Evolutionary conservation across 495 filamentous ascomycete genomes (phyloP), one percentile per base, ranked within the genome.

Genomic region (Aspergillus sclerotiicarbonarius): DNA sequence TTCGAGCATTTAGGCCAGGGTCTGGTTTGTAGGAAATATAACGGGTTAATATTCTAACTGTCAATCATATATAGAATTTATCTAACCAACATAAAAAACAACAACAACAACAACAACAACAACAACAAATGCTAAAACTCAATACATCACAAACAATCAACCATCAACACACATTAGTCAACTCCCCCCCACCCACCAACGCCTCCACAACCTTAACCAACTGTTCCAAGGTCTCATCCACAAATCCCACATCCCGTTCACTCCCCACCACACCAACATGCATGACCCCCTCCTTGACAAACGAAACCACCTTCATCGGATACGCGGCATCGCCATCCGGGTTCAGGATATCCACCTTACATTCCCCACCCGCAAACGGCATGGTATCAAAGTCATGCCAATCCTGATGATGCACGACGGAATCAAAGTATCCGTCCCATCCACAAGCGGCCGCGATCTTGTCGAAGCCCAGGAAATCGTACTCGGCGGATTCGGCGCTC

Each of bases 241-340:
- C 71, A 50, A 76, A 66, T 12, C 25, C 37, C 8, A 30, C 37
- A 46, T 73, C 68, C 4, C 45, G 54, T 20, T 49, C 46, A 2
- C 31, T 25, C 0, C 72, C 74, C 50, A 75, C 74, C 19, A 72
- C 58, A 4, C 74, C 74, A 51, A 75, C 66, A 61, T 75, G 59
- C 54, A 75, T 54, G 51, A 65, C 54, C 0, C 68, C 68, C 10
- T 51, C 68, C n/a, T 56, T 55, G 1, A 71, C 56, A 52, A 70
- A 75, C 15, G 74, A 75, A n/a, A 76, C 74, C 30, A 65, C 65
- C 62, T 76, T 76, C 30, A 75, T 31, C 1, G 74, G 74, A 49
- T 64, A 60, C 10, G 72, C 63, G 1, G 72, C 62, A 61, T 76
- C 74, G 0, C 74, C 72, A 59, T 75, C 65, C 0, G 74, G 74